phyloP scores from a whole-genome alignment of 75 land plant species.

The Isoetes taiwanensis region DNA sequence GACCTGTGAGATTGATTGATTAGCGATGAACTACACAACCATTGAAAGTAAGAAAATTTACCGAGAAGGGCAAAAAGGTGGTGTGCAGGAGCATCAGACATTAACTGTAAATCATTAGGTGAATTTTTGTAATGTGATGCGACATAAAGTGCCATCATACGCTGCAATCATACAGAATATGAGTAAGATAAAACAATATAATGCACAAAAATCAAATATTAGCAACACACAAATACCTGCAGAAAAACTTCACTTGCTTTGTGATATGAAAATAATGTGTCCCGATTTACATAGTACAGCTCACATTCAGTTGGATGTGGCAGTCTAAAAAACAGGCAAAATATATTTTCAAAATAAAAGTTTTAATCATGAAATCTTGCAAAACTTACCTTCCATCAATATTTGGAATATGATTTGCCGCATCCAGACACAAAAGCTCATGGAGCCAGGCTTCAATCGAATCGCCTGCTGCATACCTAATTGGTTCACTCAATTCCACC shows the following conservation, averaged over 20 bases:
- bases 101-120: constrained; percentile 89
- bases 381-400: constrained; percentile 51
- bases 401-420: constrained; percentile 59
- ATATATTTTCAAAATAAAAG: background rate
- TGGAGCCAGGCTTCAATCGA: constrained; percentile 92
- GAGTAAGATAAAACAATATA: background rate
- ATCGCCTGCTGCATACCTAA: constrained; percentile 89
- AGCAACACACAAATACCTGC: constrained; percentile 41
- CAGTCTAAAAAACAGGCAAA: constrained; percentile 23
- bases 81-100: constrained; percentile 99
- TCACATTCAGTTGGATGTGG: constrained; percentile 79
- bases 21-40: background rate
- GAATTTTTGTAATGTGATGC: constrained; percentile 99
- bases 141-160: constrained; percentile 98
- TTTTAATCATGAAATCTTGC: background rate
- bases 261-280: constrained; percentile 95
- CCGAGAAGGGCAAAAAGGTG: constrained; percentile 93
- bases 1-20: constrained; percentile 40
- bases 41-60: constrained; percentile 10
- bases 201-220: background rate
- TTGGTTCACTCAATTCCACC: constrained; percentile 80
- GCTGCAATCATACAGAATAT: constrained; percentile 30
- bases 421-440: constrained; percentile 86
- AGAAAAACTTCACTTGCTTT: constrained; percentile 84
- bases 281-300: constrained; percentile 94